These are phyloP conservation scores for Herpomyces periplanetae DNA, from an alignment of 2,329 filamentous ascomycete genomes.

Conservation along the genomic window DNA sequence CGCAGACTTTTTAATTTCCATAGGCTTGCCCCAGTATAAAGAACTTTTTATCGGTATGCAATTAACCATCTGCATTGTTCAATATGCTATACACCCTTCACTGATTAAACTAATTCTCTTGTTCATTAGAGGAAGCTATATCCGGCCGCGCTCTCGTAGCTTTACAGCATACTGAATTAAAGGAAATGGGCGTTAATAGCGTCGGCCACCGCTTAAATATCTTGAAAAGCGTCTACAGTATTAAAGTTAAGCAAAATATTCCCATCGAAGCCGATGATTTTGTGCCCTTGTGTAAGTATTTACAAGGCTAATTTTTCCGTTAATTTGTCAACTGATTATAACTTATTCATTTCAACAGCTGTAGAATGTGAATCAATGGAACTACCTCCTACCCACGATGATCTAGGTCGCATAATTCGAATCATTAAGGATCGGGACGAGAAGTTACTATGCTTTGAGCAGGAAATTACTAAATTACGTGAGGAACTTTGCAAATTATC, in stretches of 20 bases:
- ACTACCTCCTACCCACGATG: slow-evolving; percentile 54
- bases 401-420: slow-evolving; percentile 61
- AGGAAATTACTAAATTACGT: slow-evolving; percentile 36
- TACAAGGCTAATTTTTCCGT: slow-evolving; percentile 2
- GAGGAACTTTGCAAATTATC: slow-evolving; percentile 12
- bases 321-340: slow-evolving; percentile 1
- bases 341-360: slow-evolving; percentile 13
- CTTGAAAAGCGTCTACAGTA: slow-evolving; percentile 75
- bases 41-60: slow-evolving; percentile 40
- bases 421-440: slow-evolving; percentile 66
- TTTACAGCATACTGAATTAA: slow-evolving; percentile 62
- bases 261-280: slow-evolving; percentile 76
- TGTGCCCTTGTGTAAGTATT: slow-evolving; percentile 39
- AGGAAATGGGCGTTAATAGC: slow-evolving; percentile 68
- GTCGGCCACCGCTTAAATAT: slow-evolving; percentile 82
- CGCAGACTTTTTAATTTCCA: slow-evolving; percentile 43
- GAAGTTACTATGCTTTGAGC: slow-evolving; percentile 42
- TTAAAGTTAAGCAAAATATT: slow-evolving; percentile 73
- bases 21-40: slow-evolving; percentile 47
- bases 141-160: slow-evolving; percentile 64
- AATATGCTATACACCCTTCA: slow-evolving; percentile 1
- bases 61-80: slow-evolving; percentile 2
- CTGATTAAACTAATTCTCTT: slow-evolving; percentile 4
- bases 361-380: slow-evolving; percentile 61
- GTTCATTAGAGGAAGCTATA: slow-evolving; percentile 43